Base-by-base conservation (phyloP, 2,329 filamentous ascomycete species). In the Aspergillus unguis region DNA sequence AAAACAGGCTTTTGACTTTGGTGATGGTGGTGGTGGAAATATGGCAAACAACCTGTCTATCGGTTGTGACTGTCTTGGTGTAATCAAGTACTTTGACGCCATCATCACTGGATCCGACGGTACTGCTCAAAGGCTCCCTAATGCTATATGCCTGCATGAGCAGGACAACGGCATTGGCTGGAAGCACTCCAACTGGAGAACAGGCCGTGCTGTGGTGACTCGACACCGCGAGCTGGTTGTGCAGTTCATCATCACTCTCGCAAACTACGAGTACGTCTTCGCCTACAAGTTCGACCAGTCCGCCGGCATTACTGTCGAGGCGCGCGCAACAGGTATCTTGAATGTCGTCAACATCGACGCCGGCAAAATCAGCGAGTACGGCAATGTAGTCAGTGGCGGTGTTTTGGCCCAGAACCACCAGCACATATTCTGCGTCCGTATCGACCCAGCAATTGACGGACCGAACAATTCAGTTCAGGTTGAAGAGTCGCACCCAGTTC, bases 1-100 rank as follows among this genome's bases (percentile, higher is more conserved):
- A 38, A 89, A 90, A 65, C 82, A 85, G 48, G 86, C 85, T 0
- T 88, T 90, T 60, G 86, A 89, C 60, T 81, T 89, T 54, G 86
- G 86, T 6, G 85, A 89, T 53, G 83, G 80, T 7, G 86, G 86
- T 4, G 81, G 83, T 26, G 86, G 86, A 1, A 78, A 82, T 44
- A 82, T 79, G 44, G 83, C 84, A 11, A 90, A 90, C 63, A 87
- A 87, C 57, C 75, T 89, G 85, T 69, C 66, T 0, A 59, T 69
- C 3, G 66, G 66, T 0, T 69, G 67, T 37, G 66, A 70, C 47
- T 70, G 86, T 62, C 75, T 89, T 0, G 86, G 86, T 5, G 77
- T 80, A 2, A 86, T 87, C 62, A 84, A 86, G 63, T 85, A 85
- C 53, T 80, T 89, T 53, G 83, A 84, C 50, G 77, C 75, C 2